Percentiles rank a stretch among this genome's conserved stretches.
phyloP scores from a whole-genome alignment of 257 asterid genomes.

The Petrea volubilis region DNA sequence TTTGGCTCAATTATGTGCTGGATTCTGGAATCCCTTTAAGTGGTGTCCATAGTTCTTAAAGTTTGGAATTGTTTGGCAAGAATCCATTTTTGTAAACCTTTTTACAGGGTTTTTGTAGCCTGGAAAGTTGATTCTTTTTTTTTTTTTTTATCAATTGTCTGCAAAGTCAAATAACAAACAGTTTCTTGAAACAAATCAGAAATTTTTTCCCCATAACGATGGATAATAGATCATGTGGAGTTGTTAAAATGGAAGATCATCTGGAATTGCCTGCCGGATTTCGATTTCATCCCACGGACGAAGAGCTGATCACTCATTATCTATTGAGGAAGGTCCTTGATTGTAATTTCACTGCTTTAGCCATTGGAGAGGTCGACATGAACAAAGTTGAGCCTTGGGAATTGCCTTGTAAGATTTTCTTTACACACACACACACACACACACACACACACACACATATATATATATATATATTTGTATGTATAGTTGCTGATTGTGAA shows the following conservation, averaged over 20 bases:
- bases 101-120: background rate
- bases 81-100: conserved; percentile 1
- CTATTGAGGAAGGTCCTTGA: conserved; percentile 55
- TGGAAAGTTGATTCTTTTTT: background rate
- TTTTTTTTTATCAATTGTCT: background rate
- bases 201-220: conserved; percentile 14
- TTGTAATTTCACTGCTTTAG: conserved; percentile 42
- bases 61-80: conserved; percentile 13
- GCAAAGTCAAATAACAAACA: background rate
- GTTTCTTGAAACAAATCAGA: background rate
- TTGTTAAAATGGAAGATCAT: conserved; percentile 32
- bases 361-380: conserved; percentile 81
- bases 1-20: background rate
- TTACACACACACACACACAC: too few species aligned
- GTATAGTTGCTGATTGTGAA: too few species aligned
- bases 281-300: conserved; percentile 82
- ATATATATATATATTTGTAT: too few species aligned
- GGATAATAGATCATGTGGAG: conserved; percentile 40
- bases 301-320: conserved; percentile 76
- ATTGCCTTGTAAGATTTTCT: conserved; percentile 55
- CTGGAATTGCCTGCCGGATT: conserved; percentile 77
- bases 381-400: conserved; percentile 86
- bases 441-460: too few species aligned
- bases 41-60: background rate
- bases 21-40: conserved; percentile 6